A percentile compares a stretch with the other conserved stretches of the same genome.
Conservation (phyloP, 1,139 yeast genomes). For the Keqinozyma sinolaborantium region DNA sequence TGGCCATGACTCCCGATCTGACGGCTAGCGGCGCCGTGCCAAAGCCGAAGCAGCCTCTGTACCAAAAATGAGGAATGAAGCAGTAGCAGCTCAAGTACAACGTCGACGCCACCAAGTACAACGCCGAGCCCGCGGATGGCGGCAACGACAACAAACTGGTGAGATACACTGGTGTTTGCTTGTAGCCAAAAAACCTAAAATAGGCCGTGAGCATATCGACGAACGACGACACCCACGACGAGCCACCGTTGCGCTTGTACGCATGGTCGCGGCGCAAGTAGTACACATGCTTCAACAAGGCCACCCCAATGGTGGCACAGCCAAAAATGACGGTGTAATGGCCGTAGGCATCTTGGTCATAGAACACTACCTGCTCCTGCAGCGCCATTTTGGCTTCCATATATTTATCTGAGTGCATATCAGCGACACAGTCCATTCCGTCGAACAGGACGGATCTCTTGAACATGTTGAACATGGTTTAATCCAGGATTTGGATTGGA, state of each 20-base stretch:
- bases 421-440: constrained; percentile 48
- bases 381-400: constrained; percentile 20
- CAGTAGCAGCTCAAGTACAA: constrained; percentile 46
- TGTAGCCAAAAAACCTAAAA: constrained; percentile 46
- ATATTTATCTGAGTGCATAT: constrained; percentile 25
- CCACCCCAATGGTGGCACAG: constrained; percentile 32
- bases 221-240: constrained; percentile 13
- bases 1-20: constrained; percentile 50
- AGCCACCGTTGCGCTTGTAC: constrained; percentile 14
- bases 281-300: constrained; percentile 35
- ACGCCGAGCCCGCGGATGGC: constrained; percentile 43
- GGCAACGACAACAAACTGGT: constrained; percentile 48
- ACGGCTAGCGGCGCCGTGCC: constrained; percentile 67
- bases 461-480: neutral
- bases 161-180: constrained; percentile 36
- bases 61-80: constrained; percentile 51
- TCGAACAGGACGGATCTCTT: constrained; percentile 13
- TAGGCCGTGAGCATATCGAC: constrained; percentile 35
- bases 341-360: constrained; percentile 36
- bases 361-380: constrained; percentile 41
- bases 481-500: too few species aligned
- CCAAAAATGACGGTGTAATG: constrained; percentile 46
- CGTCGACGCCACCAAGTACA: constrained; percentile 37
- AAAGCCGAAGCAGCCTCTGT: constrained; percentile 52
- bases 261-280: constrained; percentile 32